Conservation (phyloP, 1,284 basidiomycete genomes). For the Papiliotrema nemorosa region DNA sequence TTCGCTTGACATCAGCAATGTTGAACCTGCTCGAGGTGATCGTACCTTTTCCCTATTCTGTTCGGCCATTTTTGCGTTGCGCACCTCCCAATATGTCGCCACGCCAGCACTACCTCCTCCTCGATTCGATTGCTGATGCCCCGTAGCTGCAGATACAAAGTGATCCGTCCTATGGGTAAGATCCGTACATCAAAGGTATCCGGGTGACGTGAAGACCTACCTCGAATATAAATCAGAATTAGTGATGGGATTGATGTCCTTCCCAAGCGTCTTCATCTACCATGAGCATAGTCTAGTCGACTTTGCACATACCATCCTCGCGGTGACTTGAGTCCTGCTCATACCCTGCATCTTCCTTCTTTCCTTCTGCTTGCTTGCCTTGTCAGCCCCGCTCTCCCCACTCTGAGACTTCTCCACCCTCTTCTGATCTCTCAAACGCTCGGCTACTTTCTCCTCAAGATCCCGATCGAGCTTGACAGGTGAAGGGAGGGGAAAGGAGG, state of each 20-base stretch:
- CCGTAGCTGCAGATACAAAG: constrained; percentile 42
- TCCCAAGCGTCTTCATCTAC: constrained; percentile 33
- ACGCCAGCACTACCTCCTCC: constrained; percentile 33
- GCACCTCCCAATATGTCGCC: constrained; percentile 41
- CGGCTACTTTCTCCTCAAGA: constrained; percentile 7
- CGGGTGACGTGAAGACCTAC: constrained; percentile 9
- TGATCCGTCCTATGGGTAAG: constrained; percentile 30
- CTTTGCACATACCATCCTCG: constrained; percentile 27
- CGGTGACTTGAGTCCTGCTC: constrained; percentile 21
- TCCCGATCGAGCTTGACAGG: constrained; percentile 7
- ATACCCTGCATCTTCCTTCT: constrained; percentile 11
- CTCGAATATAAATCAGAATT: constrained; percentile 38
- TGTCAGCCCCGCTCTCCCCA: constrained; percentile 19
- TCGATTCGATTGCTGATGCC: constrained; percentile 42
- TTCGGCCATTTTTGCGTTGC: constrained; percentile 40
- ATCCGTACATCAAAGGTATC: background rate
- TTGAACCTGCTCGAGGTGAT: background rate
- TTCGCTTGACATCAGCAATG: constrained; percentile 12
- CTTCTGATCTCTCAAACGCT: constrained; percentile 8
- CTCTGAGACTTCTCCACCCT: constrained; percentile 8
- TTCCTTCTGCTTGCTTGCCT: constrained; percentile 11
- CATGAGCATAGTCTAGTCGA: background rate
- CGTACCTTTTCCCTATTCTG: constrained; percentile 34
- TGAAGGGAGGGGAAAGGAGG: constrained; percentile 10
- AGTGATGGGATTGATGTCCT: constrained; percentile 38